A percentile compares a stretch with the other conserved stretches of the same genome.
phyloP scores from a whole-genome alignment of 2,329 filamentous ascomycete species.

The Elsinoe perseae region DNA sequence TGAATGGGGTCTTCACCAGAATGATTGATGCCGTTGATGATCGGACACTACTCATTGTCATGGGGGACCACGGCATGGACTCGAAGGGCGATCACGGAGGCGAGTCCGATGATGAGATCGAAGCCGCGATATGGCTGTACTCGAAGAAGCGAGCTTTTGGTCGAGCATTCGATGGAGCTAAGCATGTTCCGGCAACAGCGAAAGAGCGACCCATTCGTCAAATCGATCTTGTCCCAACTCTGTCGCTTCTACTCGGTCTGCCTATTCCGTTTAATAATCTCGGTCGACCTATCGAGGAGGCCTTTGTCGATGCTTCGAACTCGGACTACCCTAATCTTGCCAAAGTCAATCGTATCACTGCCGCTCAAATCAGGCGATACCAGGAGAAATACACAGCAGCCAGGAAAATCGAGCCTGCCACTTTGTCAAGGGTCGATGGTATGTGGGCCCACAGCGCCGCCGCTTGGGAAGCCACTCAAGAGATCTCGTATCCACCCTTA shows the following conservation, averaged over 20 bases:
- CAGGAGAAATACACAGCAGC: slow-evolving; percentile 73
- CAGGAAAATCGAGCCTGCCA: slow-evolving; percentile 57
- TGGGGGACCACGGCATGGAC: slow-evolving; percentile 99
- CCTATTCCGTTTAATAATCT: slow-evolving; percentile 96
- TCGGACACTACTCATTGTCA: slow-evolving; percentile 79
- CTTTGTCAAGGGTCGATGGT: slow-evolving; percentile 47
- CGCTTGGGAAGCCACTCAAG: slow-evolving; percentile 42
- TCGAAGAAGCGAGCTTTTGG: slow-evolving; percentile 82
- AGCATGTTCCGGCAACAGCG: slow-evolving; percentile 57
- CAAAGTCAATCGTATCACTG: slow-evolving; percentile 64
- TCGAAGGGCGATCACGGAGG: slow-evolving; percentile 95
- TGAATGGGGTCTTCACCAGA: slow-evolving; percentile 71
- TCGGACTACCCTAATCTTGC: slow-evolving; percentile 71
- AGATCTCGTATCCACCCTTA: slow-evolving; percentile 32
- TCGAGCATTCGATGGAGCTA: slow-evolving; percentile 55
- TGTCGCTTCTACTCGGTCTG: slow-evolving; percentile 78
- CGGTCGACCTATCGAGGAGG: slow-evolving; percentile 86
- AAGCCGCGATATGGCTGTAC: slow-evolving; percentile 98
- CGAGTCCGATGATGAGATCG: slow-evolving; percentile 90
- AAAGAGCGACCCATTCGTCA: slow-evolving; percentile 70
- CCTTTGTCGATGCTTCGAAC: slow-evolving; percentile 64
- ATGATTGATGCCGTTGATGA: slow-evolving; percentile 70
- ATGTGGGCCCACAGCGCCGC: slow-evolving; percentile 56
- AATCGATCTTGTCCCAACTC: slow-evolving; percentile 90
- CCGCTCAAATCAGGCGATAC: slow-evolving; percentile 83